Evolutionary conservation across 2,329 filamentous ascomycete species (phyloP).

Genomic region (Aureobasidium sp.): DNA sequence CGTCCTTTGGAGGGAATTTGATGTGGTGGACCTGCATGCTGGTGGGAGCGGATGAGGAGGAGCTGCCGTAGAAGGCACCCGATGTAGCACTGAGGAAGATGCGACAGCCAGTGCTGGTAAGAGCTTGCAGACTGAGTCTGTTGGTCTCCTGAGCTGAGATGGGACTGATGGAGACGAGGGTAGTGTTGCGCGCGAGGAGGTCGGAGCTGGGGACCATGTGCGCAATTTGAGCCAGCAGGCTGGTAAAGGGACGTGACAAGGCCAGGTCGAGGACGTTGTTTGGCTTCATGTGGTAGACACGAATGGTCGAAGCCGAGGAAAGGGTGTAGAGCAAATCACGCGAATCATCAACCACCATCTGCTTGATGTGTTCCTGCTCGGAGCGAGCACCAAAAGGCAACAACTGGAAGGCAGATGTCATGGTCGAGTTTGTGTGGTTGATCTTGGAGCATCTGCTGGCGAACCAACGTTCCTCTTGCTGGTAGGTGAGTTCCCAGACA

Average conservation of each 20-base stretch:
- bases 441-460: constrained; percentile 77
- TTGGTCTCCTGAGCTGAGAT: constrained; percentile 74
- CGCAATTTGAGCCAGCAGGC: constrained; percentile 61
- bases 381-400: constrained; percentile 35
- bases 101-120: constrained; percentile 82
- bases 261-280: constrained; percentile 43
- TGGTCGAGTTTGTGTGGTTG: constrained; percentile 72
- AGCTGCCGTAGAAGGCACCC: constrained; percentile 55
- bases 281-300: constrained; percentile 78
- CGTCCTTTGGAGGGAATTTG: constrained; percentile 69
- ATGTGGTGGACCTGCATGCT: constrained; percentile 98
- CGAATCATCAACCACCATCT: constrained; percentile 83
- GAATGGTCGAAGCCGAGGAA: constrained; percentile 78
- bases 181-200: constrained; percentile 57
- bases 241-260: constrained; percentile 45
- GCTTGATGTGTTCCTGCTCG: constrained; percentile 53
- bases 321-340: constrained; percentile 85
- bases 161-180: constrained; percentile 75
- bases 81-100: constrained; percentile 87
- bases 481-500: constrained; percentile 89
- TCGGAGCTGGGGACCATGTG: constrained; percentile 72
- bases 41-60: constrained; percentile 59
- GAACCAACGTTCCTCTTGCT: constrained; percentile 97
- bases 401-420: constrained; percentile 45
- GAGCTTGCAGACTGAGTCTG: constrained; percentile 80